Evolutionary conservation across 139 green algal genomes (phyloP).

Genomic region (Desmodesmus armatus): DNA sequence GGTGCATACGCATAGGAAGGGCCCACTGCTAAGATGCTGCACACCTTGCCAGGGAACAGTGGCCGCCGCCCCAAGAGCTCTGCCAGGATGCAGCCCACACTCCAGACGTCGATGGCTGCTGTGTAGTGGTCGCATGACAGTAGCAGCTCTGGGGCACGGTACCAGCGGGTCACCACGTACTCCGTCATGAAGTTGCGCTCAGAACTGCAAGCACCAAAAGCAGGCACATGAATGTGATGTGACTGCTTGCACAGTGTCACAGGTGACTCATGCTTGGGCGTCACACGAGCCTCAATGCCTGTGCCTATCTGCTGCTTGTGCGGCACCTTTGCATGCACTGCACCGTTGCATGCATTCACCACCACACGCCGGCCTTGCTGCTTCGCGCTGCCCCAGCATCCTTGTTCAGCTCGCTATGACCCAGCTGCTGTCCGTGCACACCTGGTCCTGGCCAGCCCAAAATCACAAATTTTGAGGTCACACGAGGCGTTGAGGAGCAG

Average conservation of each 20-base stretch:
- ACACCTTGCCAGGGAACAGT: slow-evolving; percentile 72
- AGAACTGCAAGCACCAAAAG: slow-evolving; percentile 59
- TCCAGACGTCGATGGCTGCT: slow-evolving; percentile 94
- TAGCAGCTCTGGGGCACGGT: slow-evolving; percentile 95
- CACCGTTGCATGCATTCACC: neutral
- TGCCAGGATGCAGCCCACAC: slow-evolving; percentile 93
- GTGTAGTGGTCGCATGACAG: slow-evolving; percentile 92
- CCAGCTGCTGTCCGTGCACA: slow-evolving; percentile 22
- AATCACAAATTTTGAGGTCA: slow-evolving; percentile 99
- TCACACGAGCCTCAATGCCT: neutral
- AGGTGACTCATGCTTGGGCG: no score
- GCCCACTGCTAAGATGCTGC: no score
- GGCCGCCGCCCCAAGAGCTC: slow-evolving; percentile 91
- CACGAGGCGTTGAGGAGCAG: slow-evolving; percentile 97
- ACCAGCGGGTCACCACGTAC: slow-evolving; percentile 98
- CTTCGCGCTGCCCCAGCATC: neutral
- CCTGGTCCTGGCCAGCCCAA: slow-evolving; percentile 94
- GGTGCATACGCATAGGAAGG: neutral
- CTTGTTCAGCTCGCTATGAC: no score
- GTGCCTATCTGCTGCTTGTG: neutral
- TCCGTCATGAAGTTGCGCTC: slow-evolving; percentile 96
- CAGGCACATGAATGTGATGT: neutral
- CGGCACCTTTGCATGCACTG: neutral
- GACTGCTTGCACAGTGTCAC: neutral
- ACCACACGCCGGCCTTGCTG: neutral